Conservation (phyloP, 2,329 filamentous ascomycete genomes). For the Hypoxylon sp. region DNA sequence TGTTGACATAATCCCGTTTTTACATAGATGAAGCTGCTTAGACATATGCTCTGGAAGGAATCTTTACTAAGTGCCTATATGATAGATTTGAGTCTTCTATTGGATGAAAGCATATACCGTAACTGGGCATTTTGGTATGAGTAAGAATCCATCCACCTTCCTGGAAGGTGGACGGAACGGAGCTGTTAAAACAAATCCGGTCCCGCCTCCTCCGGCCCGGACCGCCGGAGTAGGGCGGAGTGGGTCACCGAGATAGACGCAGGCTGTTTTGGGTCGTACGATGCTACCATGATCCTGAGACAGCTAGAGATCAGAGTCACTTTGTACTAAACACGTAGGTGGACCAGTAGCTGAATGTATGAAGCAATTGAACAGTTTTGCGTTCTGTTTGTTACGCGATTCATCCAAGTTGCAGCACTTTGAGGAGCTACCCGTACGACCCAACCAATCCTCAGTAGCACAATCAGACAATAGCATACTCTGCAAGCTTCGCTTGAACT, state of each 20-base stretch:
- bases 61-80: background rate
- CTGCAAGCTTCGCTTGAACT: background rate
- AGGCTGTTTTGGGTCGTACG: background rate
- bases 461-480: background rate
- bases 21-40: conserved; percentile 2
- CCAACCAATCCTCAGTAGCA: background rate
- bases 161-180: background rate
- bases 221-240: background rate
- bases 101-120: background rate
- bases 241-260: background rate
- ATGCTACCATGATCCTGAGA: background rate
- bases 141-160: background rate
- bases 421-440: background rate
- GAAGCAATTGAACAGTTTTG: background rate
- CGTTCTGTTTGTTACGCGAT: background rate
- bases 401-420: background rate
- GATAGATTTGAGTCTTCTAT: background rate
- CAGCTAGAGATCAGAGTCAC: background rate
- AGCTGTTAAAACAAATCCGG: background rate
- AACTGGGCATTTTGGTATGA: background rate
- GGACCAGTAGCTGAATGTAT: background rate
- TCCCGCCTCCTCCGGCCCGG: background rate
- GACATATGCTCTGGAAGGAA: background rate
- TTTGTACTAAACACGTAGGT: conserved; percentile 5
- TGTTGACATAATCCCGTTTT: background rate